phyloP scores from a whole-genome alignment of 2,329 filamentous ascomycete species.

The Phoma herbarum region DNA sequence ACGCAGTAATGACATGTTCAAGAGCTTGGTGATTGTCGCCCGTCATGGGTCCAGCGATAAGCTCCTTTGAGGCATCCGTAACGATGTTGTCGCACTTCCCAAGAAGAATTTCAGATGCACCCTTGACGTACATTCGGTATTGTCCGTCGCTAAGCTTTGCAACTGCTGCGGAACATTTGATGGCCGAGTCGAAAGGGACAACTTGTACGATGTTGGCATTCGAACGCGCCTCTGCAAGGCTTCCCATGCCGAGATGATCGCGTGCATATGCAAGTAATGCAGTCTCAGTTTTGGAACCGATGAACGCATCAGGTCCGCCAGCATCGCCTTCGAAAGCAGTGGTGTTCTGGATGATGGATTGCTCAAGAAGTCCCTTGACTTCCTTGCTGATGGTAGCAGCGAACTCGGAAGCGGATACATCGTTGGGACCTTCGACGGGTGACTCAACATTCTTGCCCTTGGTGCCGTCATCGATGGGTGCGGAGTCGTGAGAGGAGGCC shows the following conservation, averaged over 20 bases:
- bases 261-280: slow-evolving; percentile 74
- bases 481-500: slow-evolving; percentile 20
- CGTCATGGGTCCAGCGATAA: slow-evolving; percentile 62
- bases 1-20: slow-evolving; percentile 74
- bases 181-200: slow-evolving; percentile 68
- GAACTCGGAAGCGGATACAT: slow-evolving; percentile 64
- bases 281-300: slow-evolving; percentile 81
- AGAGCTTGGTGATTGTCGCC: slow-evolving; percentile 67
- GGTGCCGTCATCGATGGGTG: slow-evolving; percentile 36
- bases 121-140: slow-evolving; percentile 65
- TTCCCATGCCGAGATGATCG: slow-evolving; percentile 70
- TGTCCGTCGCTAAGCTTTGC: slow-evolving; percentile 64
- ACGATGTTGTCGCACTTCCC: slow-evolving; percentile 62
- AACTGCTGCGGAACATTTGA: slow-evolving; percentile 75
- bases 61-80: slow-evolving; percentile 66
- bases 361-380: slow-evolving; percentile 65
- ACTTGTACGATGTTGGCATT: slow-evolving; percentile 68
- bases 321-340: slow-evolving; percentile 55
- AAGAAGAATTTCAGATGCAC: slow-evolving; percentile 62
- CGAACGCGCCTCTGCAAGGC: slow-evolving; percentile 67
- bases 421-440: slow-evolving; percentile 53
- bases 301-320: slow-evolving; percentile 62
- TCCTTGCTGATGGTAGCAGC: slow-evolving; percentile 61
- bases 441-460: slow-evolving; percentile 47
- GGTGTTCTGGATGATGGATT: slow-evolving; percentile 60